Percentiles rank a stretch among this genome's conserved stretches.
phyloP scores from a whole-genome alignment of 2,329 filamentous ascomycete species.

The Byssoonygena ceratinophila region DNA sequence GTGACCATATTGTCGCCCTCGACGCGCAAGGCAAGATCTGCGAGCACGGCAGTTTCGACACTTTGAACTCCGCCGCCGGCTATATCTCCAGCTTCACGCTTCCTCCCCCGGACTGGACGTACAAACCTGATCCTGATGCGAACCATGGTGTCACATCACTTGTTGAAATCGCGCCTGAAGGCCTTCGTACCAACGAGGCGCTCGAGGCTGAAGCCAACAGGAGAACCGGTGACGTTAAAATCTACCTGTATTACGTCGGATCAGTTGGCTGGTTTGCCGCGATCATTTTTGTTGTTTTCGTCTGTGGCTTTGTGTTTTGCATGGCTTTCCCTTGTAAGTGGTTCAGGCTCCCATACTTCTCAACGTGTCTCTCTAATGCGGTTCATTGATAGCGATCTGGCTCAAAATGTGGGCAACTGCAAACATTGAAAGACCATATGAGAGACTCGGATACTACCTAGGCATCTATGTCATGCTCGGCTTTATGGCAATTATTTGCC shows the following conservation, averaged over 20 bases:
- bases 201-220: constrained; percentile 24
- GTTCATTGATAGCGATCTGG: constrained; percentile 27
- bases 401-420: constrained; percentile 34
- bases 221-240: constrained; percentile 33
- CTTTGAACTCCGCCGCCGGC: constrained; percentile 29
- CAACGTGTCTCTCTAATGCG: background rate
- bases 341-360: background rate
- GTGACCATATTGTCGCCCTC: constrained; percentile 36
- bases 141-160: background rate
- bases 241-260: constrained; percentile 34
- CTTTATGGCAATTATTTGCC: constrained; percentile 28
- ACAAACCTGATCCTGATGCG: constrained; percentile 11
- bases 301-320: constrained; percentile 31
- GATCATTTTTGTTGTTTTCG: constrained; percentile 29
- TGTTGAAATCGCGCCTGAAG: background rate
- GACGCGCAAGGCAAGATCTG: constrained; percentile 29
- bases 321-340: constrained; percentile 33
- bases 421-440: constrained; percentile 28
- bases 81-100: constrained; percentile 35
- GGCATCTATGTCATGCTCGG: constrained; percentile 35
- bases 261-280: constrained; percentile 31
- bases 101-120: constrained; percentile 25
- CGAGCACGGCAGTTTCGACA: constrained; percentile 35
- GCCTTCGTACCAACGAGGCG: constrained; percentile 15
- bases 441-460: constrained; percentile 28